A percentile compares a stretch with the other conserved stretches of the same genome.
Evolutionary conservation across 441 rosid genomes (phyloP).

Genomic region (Gossypium davidsonii): DNA sequence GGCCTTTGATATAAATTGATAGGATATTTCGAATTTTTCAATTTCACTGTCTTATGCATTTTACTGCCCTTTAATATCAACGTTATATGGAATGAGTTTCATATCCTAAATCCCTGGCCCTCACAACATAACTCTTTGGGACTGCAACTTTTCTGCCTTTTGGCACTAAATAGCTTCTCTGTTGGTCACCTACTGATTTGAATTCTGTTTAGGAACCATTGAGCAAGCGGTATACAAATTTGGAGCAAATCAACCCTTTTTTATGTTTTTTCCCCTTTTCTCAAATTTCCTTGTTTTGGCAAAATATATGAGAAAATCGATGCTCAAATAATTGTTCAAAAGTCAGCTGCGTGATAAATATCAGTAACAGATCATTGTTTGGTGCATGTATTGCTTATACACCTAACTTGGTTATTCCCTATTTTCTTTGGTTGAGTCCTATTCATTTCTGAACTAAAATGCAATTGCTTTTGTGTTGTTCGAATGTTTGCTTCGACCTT

Average conservation of each 20-base stretch:
- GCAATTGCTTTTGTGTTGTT: not conserved
- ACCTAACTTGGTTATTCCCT: not conserved
- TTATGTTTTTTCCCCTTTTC: not conserved
- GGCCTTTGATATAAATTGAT: not conserved
- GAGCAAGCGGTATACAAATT: not conserved
- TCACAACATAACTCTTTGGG: not conserved
- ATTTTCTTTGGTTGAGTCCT: not conserved
- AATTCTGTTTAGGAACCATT: not conserved
- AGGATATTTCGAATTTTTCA: not conserved
- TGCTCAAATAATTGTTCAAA: not conserved
- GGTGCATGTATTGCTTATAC: not conserved
- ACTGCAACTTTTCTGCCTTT: not conserved
- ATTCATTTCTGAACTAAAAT: not conserved
- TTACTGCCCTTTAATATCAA: not conserved
- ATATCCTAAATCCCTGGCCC: not conserved
- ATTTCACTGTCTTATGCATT: not conserved
- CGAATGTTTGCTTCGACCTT: not conserved
- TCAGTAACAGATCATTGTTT: not conserved
- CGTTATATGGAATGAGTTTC: not conserved
- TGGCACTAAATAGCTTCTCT: not conserved
- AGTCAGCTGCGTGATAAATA: not conserved
- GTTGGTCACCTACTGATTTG: not conserved
- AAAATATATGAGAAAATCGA: not conserved
- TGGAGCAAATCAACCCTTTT: not conserved
- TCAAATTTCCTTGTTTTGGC: not conserved